phyloP scores from a whole-genome alignment of 2,329 filamentous ascomycete species.

The Exophiala spinifera region DNA sequence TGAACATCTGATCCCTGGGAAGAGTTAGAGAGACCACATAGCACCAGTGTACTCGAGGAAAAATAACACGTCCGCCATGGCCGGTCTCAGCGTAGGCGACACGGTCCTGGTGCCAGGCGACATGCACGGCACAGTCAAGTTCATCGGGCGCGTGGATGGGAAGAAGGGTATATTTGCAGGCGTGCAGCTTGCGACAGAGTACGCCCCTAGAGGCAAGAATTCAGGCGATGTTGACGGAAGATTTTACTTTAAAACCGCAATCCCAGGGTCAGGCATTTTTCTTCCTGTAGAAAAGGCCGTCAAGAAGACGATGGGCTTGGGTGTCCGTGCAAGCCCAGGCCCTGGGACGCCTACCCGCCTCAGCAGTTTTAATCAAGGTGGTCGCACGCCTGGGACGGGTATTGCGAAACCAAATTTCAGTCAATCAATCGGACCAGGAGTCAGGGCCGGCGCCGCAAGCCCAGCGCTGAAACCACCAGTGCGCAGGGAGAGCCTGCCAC shows the following conservation, averaged over 20 bases:
- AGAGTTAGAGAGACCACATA: background rate
- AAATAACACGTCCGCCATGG: conserved; percentile 17
- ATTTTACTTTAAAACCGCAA: conserved; percentile 75
- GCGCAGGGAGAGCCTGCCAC: conserved; percentile 70
- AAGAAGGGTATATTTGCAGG: conserved; percentile 91
- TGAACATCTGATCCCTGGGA: background rate
- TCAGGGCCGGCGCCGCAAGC: conserved; percentile 56
- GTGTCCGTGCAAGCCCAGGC: conserved; percentile 19
- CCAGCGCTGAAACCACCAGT: conserved; percentile 67
- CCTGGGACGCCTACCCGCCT: conserved; percentile 56
- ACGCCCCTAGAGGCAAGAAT: conserved; percentile 84
- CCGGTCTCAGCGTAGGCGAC: conserved; percentile 26
- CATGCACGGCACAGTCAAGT: conserved; percentile 87
- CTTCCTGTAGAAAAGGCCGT: conserved; percentile 78
- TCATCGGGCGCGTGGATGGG: conserved; percentile 79
- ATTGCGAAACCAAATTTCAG: conserved; percentile 75
- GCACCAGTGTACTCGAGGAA: background rate
- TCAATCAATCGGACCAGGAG: conserved; percentile 76
- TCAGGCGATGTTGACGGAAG: conserved; percentile 88
- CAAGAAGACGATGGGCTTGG: conserved; percentile 52
- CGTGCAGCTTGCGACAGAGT: conserved; percentile 80
- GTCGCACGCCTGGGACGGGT: conserved; percentile 47
- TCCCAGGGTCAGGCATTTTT: conserved; percentile 86
- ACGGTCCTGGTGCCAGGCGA: conserved; percentile 54
- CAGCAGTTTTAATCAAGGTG: conserved; percentile 49